Evolutionary conservation across 2,329 filamentous ascomycete species (phyloP).

Genomic region (Diplocarpon mali): DNA sequence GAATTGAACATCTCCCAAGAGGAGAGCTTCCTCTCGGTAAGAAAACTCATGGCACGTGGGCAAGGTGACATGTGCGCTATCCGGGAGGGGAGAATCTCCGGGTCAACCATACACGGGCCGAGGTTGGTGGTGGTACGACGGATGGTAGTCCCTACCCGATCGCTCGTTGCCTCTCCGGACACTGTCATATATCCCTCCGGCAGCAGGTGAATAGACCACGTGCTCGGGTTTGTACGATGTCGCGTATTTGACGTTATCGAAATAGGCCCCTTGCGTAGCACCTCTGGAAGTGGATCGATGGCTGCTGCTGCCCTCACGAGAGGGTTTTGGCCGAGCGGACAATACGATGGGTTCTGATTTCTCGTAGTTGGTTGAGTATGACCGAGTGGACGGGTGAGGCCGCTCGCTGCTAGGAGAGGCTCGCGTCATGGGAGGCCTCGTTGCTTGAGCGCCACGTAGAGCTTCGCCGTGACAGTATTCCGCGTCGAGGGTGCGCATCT

Average conservation of each 20-base stretch:
- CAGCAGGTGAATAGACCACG: constrained; percentile 6
- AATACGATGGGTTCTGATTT: constrained; percentile 4
- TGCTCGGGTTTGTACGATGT: constrained; percentile 7
- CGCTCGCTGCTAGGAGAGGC: constrained; percentile 7
- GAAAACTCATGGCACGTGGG: constrained; percentile 1
- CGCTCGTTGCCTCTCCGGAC: constrained; percentile 2
- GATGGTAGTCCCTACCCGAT: constrained; percentile 6
- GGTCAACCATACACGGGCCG: not conserved
- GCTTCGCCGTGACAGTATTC: constrained; percentile 6
- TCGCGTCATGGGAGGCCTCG: constrained; percentile 6
- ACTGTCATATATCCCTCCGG: constrained; percentile 3
- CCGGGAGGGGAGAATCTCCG: not conserved
- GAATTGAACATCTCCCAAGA: constrained; percentile 3
- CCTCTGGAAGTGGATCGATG: constrained; percentile 3
- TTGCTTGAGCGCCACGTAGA: constrained; percentile 4
- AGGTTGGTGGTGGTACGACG: not conserved
- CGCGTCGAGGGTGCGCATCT: constrained; percentile 7
- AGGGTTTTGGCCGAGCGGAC: constrained; percentile 6
- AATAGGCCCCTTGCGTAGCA: constrained; percentile 2
- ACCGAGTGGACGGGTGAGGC: not conserved
- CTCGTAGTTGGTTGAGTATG: constrained; percentile 4
- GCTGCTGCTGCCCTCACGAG: constrained; percentile 4
- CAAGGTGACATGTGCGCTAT: not conserved
- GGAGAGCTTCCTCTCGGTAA: not conserved
- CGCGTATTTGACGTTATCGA: constrained; percentile 10